A percentile compares a stretch with the other conserved stretches of the same genome.
Conservation (phyloP, 1,284 basidiomycete genomes). For the Pulveroboletus sp. region DNA sequence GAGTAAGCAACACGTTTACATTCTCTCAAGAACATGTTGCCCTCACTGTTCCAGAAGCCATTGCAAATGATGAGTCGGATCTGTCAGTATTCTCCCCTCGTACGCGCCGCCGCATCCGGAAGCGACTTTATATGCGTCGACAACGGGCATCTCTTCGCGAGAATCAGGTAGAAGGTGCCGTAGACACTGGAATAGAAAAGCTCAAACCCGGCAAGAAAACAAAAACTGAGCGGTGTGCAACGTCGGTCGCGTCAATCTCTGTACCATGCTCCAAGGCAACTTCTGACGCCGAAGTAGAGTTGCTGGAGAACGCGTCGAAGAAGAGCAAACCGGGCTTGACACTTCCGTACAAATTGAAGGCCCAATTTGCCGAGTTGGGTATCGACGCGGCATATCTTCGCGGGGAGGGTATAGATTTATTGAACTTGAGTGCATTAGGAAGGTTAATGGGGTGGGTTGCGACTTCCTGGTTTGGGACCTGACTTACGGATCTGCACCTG, state of each 20-base stretch:
- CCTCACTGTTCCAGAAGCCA: slow-evolving; percentile 6
- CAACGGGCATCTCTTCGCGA: slow-evolving; percentile 50
- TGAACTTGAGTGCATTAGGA: slow-evolving; percentile 47
- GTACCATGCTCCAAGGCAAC: slow-evolving; percentile 12
- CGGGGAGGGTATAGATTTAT: slow-evolving; percentile 47
- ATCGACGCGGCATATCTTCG: slow-evolving; percentile 47
- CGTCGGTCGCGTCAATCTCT: not conserved
- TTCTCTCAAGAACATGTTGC: not conserved
- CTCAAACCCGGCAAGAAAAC: slow-evolving; percentile 37
- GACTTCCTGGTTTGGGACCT: not conserved
- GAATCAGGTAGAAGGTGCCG: not conserved
- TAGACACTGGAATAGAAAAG: slow-evolving; percentile 14
- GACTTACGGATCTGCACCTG: not conserved
- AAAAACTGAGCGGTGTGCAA: slow-evolving; percentile 10
- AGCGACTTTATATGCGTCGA: slow-evolving; percentile 71
- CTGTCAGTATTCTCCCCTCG: slow-evolving; percentile 46
- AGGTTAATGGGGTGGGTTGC: slow-evolving; percentile 43
- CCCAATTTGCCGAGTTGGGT: slow-evolving; percentile 42
- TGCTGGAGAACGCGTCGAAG: slow-evolving; percentile 13
- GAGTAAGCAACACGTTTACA: not conserved
- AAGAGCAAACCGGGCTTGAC: slow-evolving; percentile 41
- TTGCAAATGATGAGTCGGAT: slow-evolving; percentile 15
- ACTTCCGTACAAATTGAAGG: slow-evolving; percentile 47
- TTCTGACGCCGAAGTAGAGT: slow-evolving; percentile 17
- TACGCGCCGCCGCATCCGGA: slow-evolving; percentile 56